Evolutionary conservation across 1,284 basidiomycete genomes (phyloP), one percentile per base, ranked within the genome.

Genomic region (Athelia psychrophila): DNA sequence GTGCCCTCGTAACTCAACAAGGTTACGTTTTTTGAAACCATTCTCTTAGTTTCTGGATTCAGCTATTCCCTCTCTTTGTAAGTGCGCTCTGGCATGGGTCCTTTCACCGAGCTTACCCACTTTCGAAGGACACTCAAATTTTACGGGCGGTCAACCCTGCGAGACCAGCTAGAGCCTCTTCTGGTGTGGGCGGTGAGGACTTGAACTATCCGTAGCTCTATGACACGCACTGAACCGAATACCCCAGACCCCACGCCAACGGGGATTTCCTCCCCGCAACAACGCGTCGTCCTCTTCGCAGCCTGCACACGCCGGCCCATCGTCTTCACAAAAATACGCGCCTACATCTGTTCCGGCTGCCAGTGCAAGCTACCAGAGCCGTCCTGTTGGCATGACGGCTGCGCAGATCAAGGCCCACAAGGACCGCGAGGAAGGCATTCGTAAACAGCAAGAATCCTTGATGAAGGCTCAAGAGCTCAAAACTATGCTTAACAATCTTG

Each of bases 171-270:
- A 1, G 88, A 93, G 60, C 82, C 84, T 1, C 70, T 73, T 49
- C 75, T 94, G 33, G 65, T 75, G 2, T 91, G 89, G 88, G 90
- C 88, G 0, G n/a, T n/a, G n/a, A n/a, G n/a, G n/a, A n/a, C n/a
- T n/a, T n/a, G n/a, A n/a, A n/a, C n/a, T n/a, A n/a, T n/a, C n/a
- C n/a, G n/a, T n/a, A n/a, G n/a, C n/a, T n/a, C n/a, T n/a, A n/a
- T n/a, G n/a, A n/a, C n/a, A n/a, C n/a, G n/a, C n/a, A n/a, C n/a
- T n/a, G n/a, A n/a, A n/a, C n/a, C n/a, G n/a, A n/a, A n/a, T n/a
- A n/a, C n/a, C n/a, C n/a, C n/a, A n/a, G n/a, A 91, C 85, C 2
- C 88, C 89, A 10, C 72, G 76, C 12, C 80, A 82, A 55, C 73
- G 75, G 20, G 88, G 83, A 15, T 84, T 86, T 58, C 57, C 70